Evolutionary conservation across 441 rosid species (phyloP).

Genomic region (Croton setiger): DNA sequence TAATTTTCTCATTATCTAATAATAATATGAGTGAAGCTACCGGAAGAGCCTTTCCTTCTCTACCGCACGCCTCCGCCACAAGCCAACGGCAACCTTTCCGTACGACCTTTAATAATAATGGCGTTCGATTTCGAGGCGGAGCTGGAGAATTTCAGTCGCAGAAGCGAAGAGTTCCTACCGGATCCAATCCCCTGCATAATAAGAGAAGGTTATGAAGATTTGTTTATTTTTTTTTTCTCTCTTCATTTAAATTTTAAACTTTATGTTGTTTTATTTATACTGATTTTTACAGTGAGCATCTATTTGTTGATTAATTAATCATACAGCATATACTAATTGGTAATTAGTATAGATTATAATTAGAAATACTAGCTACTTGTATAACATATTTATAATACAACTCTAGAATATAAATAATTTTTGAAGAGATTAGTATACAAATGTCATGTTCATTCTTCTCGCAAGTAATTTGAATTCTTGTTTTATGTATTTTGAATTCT

Average conservation of each 20-base stretch:
- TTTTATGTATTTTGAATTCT: too few relatives aligned
- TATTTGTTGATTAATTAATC: not conserved
- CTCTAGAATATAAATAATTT: not conserved
- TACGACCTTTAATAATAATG: not conserved
- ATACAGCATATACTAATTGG: too few relatives aligned
- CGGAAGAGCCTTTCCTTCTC: conserved; percentile 22
- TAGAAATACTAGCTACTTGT: not conserved
- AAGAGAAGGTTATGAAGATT: conserved; percentile 25
- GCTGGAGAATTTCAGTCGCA: conserved; percentile 33
- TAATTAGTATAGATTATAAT: not conserved
- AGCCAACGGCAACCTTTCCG: not conserved
- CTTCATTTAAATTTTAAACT: not conserved
- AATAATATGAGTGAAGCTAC: conserved; percentile 17
- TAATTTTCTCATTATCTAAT: conserved; percentile 9
- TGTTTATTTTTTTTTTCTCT: not conserved
- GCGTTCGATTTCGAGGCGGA: conserved; percentile 14
- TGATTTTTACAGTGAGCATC: not conserved
- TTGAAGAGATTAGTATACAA: not conserved
- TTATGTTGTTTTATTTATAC: not conserved
- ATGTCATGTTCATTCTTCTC: not conserved
- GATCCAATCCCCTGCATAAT: conserved; percentile 69
- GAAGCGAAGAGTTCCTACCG: conserved; percentile 58
- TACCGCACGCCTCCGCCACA: conserved; percentile 26
- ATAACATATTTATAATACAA: not conserved
- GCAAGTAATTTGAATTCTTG: not conserved